A percentile compares a stretch with the other conserved stretches of the same genome.
These are phyloP conservation scores for Coemansia sp. DNA, from an alignment of 192 early-diverging fungal species.

Conservation along the genomic window DNA sequence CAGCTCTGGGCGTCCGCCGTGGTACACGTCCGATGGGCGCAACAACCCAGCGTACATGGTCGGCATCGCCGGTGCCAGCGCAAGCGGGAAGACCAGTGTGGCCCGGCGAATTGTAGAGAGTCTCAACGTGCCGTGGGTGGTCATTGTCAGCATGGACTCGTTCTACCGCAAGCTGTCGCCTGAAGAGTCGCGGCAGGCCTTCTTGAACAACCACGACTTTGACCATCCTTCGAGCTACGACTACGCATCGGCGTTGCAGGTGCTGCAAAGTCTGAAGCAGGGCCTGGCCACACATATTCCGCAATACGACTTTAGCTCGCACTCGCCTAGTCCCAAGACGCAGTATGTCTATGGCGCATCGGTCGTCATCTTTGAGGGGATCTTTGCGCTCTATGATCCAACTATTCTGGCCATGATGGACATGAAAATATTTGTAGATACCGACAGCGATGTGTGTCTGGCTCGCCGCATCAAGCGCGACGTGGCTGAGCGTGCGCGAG, in stretches of 20 bases:
- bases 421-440: constrained; percentile 90
- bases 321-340: constrained; percentile 65
- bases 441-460: constrained; percentile 89
- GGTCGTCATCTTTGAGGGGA: constrained; percentile 96
- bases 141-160: constrained; percentile 92
- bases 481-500: constrained; percentile 85
- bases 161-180: constrained; percentile 85
- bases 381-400: constrained; percentile 91
- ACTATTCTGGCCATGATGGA: constrained; percentile 79
- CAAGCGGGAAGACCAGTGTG: constrained; percentile 82
- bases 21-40: constrained; percentile 58
- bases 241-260: constrained; percentile 68
- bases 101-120: constrained; percentile 69
- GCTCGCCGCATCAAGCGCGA: constrained; percentile 86
- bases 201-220: constrained; percentile 80
- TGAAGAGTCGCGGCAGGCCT: constrained; percentile 66
- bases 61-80: constrained; percentile 78
- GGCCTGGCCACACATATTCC: constrained; percentile 79
- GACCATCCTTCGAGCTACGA: constrained; percentile 93
- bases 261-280: constrained; percentile 72
- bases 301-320: constrained; percentile 87
- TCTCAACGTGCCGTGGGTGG: constrained; percentile 79
- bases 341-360: constrained; percentile 88
- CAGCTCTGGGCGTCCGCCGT: constrained; percentile 48
- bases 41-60: constrained; percentile 66